These are phyloP conservation scores for Biscogniauxia mediterranea DNA, from an alignment of 2,329 filamentous ascomycete species.

Conservation along the genomic window DNA sequence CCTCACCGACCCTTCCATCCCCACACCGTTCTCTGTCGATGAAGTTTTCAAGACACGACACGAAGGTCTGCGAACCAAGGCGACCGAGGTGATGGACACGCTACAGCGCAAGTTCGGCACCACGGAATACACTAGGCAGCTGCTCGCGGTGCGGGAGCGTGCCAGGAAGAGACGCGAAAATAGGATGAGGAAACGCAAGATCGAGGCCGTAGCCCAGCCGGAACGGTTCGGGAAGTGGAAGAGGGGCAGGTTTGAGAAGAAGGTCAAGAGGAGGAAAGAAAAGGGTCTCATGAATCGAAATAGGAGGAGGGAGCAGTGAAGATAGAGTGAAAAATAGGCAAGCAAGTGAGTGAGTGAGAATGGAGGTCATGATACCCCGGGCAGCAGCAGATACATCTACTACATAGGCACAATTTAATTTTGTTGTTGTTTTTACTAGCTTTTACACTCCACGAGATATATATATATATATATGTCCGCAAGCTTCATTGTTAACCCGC, in stretches of 20 bases:
- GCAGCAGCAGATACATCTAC: neutral
- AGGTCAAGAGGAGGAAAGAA: conserved; percentile 79
- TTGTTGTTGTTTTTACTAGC: neutral
- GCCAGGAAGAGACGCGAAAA: conserved; percentile 72
- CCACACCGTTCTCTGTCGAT: conserved; percentile 68
- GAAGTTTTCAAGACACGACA: conserved; percentile 67
- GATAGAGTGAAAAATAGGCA: conserved; percentile 15
- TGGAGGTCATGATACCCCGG: neutral
- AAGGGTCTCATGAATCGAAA: conserved; percentile 71
- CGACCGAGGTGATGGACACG: conserved; percentile 75
- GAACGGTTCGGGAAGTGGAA: conserved; percentile 77
- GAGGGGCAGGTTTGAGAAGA: conserved; percentile 78
- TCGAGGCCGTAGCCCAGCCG: conserved; percentile 80
- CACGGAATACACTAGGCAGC: conserved; percentile 70
- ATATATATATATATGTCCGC: too few relatives aligned
- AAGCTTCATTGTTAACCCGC: too few relatives aligned
- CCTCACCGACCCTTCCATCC: conserved; percentile 76
- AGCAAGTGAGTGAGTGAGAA: neutral
- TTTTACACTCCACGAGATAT: too few relatives aligned
- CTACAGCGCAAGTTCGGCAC: conserved; percentile 84
- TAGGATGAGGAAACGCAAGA: conserved; percentile 79
- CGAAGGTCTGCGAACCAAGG: conserved; percentile 68
- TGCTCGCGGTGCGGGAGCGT: conserved; percentile 70
- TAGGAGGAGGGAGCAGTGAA: conserved; percentile 67
- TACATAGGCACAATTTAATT: neutral